Base-by-base conservation (phyloP, 2,329 filamentous ascomycete species). In the Penicillium griseofulvum region DNA sequence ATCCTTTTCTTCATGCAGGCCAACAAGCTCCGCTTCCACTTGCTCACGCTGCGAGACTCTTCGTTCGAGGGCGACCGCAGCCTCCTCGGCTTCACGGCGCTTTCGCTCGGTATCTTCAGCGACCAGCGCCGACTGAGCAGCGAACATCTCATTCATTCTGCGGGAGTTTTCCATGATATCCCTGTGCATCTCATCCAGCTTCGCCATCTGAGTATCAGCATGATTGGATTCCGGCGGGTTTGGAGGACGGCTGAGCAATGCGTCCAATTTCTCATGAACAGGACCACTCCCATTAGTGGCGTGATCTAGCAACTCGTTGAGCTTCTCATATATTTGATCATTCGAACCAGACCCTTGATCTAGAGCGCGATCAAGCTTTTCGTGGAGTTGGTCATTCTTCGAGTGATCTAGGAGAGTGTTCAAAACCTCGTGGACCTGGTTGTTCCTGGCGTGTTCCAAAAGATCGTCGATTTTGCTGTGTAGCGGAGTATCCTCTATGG, bases 161-260 rank as follows among this genome's bases (percentile, higher is more conserved):
- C 86, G 84, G 1, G 93, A 91, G 1, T 91, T 96, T 56, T 86
- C 82, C 70, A 90, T 85, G 54, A 99, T 91, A 63, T 96, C 89
- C 61, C 89, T 83, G 67, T 97, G 91, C 48, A 97, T 94, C 71
- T 91, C 84, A 63, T 97, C 91, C 5, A 99, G 82, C 24, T 90
- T 89, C 59, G 89, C 87, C 43, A 97, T 83, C 63, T 92, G 90
- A 5, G 82, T 80, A 34, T 90, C 83, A 1, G 89, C 85, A 67
- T 90, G 87, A 49, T 83, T 83, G 0, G 89, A 83, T 19, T 83
- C 81, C 26, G 85, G 80, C 3, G 73, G 65, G 49, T 65, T 54
- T 8, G 22, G 43, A 0, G 22, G 94, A 0, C 89, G 83, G n/a
- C 82, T 81, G 31, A 86, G 80, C n/a, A 72, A 59, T 5, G 64